Evolutionary conservation across 345 rosid species (phyloP).

Genomic region (Boechera stricta): DNA sequence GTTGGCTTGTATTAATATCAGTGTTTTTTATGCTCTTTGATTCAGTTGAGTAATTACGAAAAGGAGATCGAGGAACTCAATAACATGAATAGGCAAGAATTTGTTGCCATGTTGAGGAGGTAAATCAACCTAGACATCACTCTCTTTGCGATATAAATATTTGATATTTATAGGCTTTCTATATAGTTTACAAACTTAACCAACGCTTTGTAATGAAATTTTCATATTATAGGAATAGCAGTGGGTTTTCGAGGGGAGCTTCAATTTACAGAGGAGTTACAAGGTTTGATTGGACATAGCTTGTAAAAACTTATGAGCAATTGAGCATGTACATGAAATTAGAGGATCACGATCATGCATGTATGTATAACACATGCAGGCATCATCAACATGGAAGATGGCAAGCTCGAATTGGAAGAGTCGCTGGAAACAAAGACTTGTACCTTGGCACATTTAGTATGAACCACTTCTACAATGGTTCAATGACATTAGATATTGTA

Average conservation of each 20-base stretch:
- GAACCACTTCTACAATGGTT: slow-evolving; percentile 28
- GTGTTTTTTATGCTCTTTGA: background rate
- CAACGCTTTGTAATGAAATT: background rate
- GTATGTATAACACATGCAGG: slow-evolving; percentile 44
- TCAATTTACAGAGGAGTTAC: slow-evolving; percentile 94
- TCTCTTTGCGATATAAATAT: background rate
- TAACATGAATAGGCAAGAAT: slow-evolving; percentile 85
- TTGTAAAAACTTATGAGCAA: background rate
- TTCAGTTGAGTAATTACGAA: slow-evolving; percentile 69
- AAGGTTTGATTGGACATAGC: slow-evolving; percentile 50
- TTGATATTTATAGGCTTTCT: background rate
- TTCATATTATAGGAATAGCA: slow-evolving; percentile 64
- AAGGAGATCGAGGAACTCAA: slow-evolving; percentile 76
- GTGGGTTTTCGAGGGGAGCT: slow-evolving; percentile 95
- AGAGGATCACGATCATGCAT: background rate
- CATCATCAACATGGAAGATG: slow-evolving; percentile 96
- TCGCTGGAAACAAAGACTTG: slow-evolving; percentile 94
- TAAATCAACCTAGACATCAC: slow-evolving; percentile 25
- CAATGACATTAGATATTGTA: background rate
- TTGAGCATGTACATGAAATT: background rate
- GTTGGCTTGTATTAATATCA: slow-evolving; percentile 8
- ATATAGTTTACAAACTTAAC: background rate
- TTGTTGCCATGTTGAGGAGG: slow-evolving; percentile 93
- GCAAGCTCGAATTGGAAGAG: slow-evolving; percentile 96
- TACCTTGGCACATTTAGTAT: slow-evolving; percentile 92